Evolutionary conservation across 2,329 filamentous ascomycete genomes (phyloP).

Genomic region (Elsinoe ampelina): DNA sequence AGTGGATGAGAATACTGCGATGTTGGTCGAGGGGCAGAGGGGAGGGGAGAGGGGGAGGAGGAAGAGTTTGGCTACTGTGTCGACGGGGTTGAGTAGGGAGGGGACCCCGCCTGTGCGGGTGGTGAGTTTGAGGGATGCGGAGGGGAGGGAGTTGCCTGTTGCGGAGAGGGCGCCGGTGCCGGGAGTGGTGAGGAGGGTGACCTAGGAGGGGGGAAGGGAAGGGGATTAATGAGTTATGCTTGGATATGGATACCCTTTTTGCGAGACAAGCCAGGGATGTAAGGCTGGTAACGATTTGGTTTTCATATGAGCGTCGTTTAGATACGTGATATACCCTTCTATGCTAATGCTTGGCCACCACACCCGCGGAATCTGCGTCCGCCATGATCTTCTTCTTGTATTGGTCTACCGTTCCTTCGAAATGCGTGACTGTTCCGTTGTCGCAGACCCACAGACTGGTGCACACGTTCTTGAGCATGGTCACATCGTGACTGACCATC

Average conservation of each 20-base stretch:
- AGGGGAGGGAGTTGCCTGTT: conserved; percentile 34
- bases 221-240: conserved; percentile 1
- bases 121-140: conserved; percentile 31
- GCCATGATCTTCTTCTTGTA: conserved; percentile 96
- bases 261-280: neutral
- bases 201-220: neutral
- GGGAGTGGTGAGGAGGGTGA: conserved; percentile 14
- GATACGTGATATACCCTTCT: conserved; percentile 1
- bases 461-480: conserved; percentile 95
- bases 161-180: conserved; percentile 39
- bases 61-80: conserved; percentile 18
- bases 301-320: neutral
- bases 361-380: conserved; percentile 79
- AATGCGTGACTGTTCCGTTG: conserved; percentile 86
- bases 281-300: neutral
- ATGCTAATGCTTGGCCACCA: conserved; percentile 50
- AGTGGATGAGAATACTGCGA: conserved; percentile 29
- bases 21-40: conserved; percentile 16
- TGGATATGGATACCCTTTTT: conserved; percentile 4
- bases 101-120: conserved; percentile 23
- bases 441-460: conserved; percentile 95
- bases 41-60: conserved; percentile 20
- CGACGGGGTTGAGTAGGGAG: conserved; percentile 20
- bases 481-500: conserved; percentile 99
- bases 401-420: conserved; percentile 84